A percentile compares a stretch with the other conserved stretches of the same genome.
Conservation (phyloP, 257 asterid genomes). For the Nicotiana tabacum region DNA sequence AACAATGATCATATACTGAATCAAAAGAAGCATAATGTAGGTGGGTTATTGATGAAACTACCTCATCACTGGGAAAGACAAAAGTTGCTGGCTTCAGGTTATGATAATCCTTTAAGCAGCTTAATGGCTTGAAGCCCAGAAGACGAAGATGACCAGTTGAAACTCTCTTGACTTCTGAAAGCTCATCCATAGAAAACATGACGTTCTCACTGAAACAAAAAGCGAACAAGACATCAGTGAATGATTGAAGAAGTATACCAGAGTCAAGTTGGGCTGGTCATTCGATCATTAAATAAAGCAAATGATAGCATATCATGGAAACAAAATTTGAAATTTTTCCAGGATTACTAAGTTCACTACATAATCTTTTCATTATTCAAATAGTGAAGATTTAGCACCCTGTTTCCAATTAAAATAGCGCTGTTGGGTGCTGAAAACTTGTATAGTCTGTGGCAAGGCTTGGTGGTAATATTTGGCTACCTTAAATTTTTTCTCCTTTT, state of each 20-base stretch:
- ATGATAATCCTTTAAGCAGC: constrained; percentile 80
- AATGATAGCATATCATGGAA: background rate
- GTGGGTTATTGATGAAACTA: constrained; percentile 10
- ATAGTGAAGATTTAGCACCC: background rate
- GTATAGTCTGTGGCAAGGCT: background rate
- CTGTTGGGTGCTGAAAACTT: background rate
- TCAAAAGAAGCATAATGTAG: background rate
- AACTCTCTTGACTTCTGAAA: constrained; percentile 78
- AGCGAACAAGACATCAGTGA: background rate
- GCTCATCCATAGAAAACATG: constrained; percentile 64
- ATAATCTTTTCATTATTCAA: background rate
- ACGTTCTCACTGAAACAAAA: constrained; percentile 58
- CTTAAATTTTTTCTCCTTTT: background rate
- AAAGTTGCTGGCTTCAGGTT: constrained; percentile 94
- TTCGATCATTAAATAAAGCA: background rate
- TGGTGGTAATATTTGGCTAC: background rate
- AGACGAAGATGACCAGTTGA: constrained; percentile 79
- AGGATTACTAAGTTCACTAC: background rate
- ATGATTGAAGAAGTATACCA: background rate
- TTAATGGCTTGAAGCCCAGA: constrained; percentile 90
- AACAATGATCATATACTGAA: background rate
- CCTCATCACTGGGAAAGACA: constrained; percentile 93
- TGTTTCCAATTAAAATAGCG: background rate
- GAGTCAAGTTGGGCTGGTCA: background rate
- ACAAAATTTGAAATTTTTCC: background rate